Percentiles rank a stretch among this genome's conserved stretches.
phyloP scores from a whole-genome alignment of 2,329 filamentous ascomycete species.

The Mycosphaerella sp. region DNA sequence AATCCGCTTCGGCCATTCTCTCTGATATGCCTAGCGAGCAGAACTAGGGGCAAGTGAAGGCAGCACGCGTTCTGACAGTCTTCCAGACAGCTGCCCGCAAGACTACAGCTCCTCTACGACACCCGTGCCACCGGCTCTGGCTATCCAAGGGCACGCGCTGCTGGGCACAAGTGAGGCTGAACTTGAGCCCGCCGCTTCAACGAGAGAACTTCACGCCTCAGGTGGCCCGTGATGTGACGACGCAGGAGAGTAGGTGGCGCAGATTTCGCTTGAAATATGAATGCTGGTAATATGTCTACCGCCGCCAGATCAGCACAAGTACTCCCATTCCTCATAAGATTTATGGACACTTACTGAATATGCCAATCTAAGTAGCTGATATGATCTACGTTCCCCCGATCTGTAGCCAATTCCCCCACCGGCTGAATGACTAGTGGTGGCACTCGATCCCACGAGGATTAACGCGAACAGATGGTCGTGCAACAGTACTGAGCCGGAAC shows the following conservation, averaged over 20 bases:
- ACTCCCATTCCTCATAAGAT: too few species aligned
- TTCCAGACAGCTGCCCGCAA: background rate
- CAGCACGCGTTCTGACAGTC: background rate
- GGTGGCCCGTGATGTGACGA: background rate
- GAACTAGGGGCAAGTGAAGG: background rate
- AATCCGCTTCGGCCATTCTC: constrained; percentile 4
- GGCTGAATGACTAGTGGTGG: background rate
- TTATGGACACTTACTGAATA: constrained; percentile 2
- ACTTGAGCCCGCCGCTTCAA: background rate
- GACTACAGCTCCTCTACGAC: background rate
- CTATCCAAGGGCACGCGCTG: background rate
- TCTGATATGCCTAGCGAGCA: background rate
- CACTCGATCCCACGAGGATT: background rate
- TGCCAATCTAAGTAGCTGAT: background rate
- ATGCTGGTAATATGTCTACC: constrained; percentile 4
- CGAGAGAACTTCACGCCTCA: background rate
- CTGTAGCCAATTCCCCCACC: too few species aligned
- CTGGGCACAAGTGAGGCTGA: background rate
- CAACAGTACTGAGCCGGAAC: background rate
- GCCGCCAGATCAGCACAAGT: background rate
- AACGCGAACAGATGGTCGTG: constrained; percentile 1
- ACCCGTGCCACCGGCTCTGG: background rate
- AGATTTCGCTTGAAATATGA: background rate
- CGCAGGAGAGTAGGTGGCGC: background rate
- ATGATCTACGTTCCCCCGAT: background rate